These are phyloP conservation scores for Nasturtium officinale DNA, from an alignment of 345 rosid species.

Conservation along the genomic window DNA sequence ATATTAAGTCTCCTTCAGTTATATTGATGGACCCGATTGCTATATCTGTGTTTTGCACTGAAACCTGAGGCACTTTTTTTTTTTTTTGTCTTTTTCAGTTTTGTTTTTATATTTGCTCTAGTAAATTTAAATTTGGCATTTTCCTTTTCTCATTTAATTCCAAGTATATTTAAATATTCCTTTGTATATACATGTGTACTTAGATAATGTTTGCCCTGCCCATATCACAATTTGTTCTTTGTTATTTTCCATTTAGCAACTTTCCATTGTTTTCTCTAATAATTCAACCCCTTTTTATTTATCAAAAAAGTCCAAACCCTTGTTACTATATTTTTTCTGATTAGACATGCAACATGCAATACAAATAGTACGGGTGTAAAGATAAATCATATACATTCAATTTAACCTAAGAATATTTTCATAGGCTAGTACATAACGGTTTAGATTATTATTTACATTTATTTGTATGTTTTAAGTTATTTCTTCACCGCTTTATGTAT, in stretches of 20 bases:
- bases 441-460: background rate
- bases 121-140: conserved; percentile 25
- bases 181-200: conserved; percentile 10
- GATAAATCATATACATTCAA: background rate
- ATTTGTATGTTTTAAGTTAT: conserved; percentile 3
- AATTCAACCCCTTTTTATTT: conserved; percentile 14
- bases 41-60: conserved; percentile 43
- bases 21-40: conserved; percentile 37
- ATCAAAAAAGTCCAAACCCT: too few relatives aligned
- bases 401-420: background rate
- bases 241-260: conserved; percentile 41
- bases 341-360: conserved; percentile 31
- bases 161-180: conserved; percentile 2
- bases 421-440: conserved; percentile 10
- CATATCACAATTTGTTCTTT: conserved; percentile 38
- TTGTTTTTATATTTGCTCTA: conserved; percentile 34
- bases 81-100: conserved; percentile 40
- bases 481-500: background rate
- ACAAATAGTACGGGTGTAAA: background rate
- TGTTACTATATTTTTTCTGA: too few relatives aligned
- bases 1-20: conserved; percentile 26
- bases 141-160: conserved; percentile 7
- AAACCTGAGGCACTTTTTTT: conserved; percentile 28
- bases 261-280: conserved; percentile 41
- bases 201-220: conserved; percentile 28